Conservation (phyloP, 257 asterid species). For the Petrea volubilis region DNA sequence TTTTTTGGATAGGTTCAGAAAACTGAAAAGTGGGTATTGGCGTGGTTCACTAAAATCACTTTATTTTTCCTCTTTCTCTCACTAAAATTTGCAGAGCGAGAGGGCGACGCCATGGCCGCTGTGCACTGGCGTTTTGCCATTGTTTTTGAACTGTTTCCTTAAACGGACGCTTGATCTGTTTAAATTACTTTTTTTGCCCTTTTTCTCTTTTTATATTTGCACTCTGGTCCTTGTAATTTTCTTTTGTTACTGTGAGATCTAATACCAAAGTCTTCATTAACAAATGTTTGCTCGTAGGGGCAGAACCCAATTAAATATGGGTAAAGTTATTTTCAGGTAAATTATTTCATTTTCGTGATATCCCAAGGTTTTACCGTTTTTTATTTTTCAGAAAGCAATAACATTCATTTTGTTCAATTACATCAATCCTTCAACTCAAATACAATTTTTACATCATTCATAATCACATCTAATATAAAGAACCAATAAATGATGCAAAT, state of each 20-base stretch:
- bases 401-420: too few relatives aligned
- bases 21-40: slow-evolving; percentile 43
- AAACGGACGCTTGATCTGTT: not conserved
- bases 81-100: slow-evolving; percentile 25
- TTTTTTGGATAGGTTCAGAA: slow-evolving; percentile 40
- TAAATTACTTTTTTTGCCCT: slow-evolving; percentile 23
- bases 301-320: not conserved
- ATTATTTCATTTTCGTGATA: too few relatives aligned
- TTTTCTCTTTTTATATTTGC: not conserved
- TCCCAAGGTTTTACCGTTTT: too few relatives aligned
- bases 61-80: slow-evolving; percentile 27
- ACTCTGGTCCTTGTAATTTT: not conserved
- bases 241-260: not conserved
- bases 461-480: too few relatives aligned
- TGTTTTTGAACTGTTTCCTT: slow-evolving; percentile 33
- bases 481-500: too few relatives aligned
- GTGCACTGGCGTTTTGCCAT: slow-evolving; percentile 23
- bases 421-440: too few relatives aligned
- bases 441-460: too few relatives aligned
- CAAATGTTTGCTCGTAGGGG: not conserved
- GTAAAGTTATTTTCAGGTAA: too few relatives aligned
- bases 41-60: slow-evolving; percentile 44
- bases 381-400: too few relatives aligned
- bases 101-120: slow-evolving; percentile 40
- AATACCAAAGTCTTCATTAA: not conserved